These are phyloP conservation scores for Bidens hawaiensis DNA, from an alignment of 140 eudicot genomes.

Conservation along the genomic window DNA sequence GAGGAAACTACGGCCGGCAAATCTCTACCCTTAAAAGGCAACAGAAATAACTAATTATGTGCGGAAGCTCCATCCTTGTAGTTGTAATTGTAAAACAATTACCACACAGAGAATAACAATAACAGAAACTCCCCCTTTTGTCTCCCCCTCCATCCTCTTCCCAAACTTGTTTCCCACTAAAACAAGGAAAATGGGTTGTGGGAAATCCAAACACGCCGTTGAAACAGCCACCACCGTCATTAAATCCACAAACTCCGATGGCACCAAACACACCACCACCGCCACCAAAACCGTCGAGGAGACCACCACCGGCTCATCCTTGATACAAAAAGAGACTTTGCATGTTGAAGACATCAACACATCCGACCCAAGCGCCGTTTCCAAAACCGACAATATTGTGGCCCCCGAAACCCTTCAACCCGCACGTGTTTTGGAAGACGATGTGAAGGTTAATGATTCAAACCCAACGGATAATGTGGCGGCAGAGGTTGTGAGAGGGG, in stretches of 20 bases:
- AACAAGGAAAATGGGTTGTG: conserved; percentile 31
- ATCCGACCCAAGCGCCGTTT: too few relatives aligned
- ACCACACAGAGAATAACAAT: conserved; percentile 28
- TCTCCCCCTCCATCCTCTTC: conserved; percentile 20
- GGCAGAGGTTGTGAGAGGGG: neutral
- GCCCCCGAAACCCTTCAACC: neutral
- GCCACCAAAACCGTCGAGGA: conserved; percentile 30
- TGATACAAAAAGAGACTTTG: conserved; percentile 17
- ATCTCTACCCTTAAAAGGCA: conserved; percentile 30
- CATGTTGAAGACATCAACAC: conserved; percentile 19
- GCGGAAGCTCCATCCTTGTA: conserved; percentile 3
- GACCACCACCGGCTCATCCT: conserved; percentile 15
- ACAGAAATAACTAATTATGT: conserved; percentile 26
- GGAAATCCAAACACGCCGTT: conserved; percentile 39
- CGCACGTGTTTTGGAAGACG: conserved; percentile 3
- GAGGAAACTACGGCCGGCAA: conserved; percentile 26
- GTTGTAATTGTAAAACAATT: conserved; percentile 15
- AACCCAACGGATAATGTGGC: neutral
- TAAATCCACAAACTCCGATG: conserved; percentile 26
- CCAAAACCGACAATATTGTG: too few relatives aligned
- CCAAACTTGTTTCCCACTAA: conserved; percentile 18
- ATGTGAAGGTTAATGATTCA: conserved; percentile 11
- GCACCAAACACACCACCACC: conserved; percentile 18
- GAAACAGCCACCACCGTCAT: conserved; percentile 23
- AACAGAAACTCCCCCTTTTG: conserved; percentile 12